These are phyloP conservation scores for Globisporangium lucens DNA, from an alignment of 352 stramenopile genomes.

Conservation along the genomic window DNA sequence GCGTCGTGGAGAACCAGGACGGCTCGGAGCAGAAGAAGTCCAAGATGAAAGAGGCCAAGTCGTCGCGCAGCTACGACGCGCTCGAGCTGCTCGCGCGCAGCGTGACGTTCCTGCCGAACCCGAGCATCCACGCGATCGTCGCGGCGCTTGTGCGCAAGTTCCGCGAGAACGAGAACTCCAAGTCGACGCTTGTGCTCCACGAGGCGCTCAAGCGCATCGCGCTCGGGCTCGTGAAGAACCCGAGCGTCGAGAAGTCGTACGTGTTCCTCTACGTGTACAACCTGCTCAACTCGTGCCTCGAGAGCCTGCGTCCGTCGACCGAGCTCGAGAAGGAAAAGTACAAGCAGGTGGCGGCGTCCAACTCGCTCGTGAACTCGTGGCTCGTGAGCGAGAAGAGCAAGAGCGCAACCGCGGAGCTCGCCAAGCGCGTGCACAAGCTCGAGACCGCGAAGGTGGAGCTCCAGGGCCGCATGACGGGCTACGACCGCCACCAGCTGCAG, in stretches of 20 bases:
- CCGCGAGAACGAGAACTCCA: conserved; percentile 55
- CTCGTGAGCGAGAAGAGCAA: conserved; percentile 82
- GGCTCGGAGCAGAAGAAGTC: conserved; percentile 62
- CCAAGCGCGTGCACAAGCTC: conserved; percentile 46
- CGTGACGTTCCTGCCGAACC: conserved; percentile 85
- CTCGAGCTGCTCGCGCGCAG: conserved; percentile 77
- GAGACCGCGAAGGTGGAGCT: conserved; percentile 55
- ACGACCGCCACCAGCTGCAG: conserved; percentile 66
- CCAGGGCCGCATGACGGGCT: conserved; percentile 76
- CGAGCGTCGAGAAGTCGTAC: conserved; percentile 81
- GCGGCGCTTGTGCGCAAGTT: conserved; percentile 74
- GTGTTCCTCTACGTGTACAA: conserved; percentile 86
- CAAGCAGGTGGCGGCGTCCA: conserved; percentile 22
- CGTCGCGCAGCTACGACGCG: conserved; percentile 65
- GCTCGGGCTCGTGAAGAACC: conserved; percentile 79
- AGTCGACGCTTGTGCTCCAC: conserved; percentile 53
- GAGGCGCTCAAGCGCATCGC: conserved; percentile 80
- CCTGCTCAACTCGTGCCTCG: conserved; percentile 70
- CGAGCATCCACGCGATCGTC: conserved; percentile 75
- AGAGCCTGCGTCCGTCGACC: conserved; percentile 61
- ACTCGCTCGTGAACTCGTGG: conserved; percentile 54
- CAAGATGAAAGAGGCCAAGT: conserved; percentile 88
- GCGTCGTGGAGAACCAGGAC: conserved; percentile 53
- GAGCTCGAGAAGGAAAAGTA: conserved; percentile 70
- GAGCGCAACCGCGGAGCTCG: conserved; percentile 53